phyloP scores from a whole-genome alignment of 1,284 basidiomycete species.

The Kwoniella shivajii region DNA sequence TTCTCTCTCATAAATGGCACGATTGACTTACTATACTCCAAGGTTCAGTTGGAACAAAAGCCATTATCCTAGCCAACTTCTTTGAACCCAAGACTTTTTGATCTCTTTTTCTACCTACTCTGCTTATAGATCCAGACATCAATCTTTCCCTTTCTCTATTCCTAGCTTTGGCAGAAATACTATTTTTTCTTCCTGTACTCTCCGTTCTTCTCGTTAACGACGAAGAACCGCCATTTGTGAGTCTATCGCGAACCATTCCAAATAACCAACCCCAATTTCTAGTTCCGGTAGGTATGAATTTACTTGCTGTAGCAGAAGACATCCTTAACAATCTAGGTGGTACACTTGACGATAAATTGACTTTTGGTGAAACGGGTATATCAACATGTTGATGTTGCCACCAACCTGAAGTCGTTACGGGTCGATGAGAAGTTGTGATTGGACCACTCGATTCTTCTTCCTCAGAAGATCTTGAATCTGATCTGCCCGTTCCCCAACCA shows the following conservation, averaged over 20 bases:
- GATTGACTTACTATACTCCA: constrained; percentile 30
- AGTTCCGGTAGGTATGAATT: constrained; percentile 25
- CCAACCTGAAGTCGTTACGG: constrained; percentile 16
- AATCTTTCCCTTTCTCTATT: constrained; percentile 31
- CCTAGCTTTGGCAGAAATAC: constrained; percentile 9
- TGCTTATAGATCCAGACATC: constrained; percentile 14
- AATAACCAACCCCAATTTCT: constrained; percentile 28
- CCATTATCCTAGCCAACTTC: constrained; percentile 24
- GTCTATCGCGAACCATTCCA: neutral
- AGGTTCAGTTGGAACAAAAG: constrained; percentile 30
- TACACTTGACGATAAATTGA: neutral
- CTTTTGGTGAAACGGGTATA: constrained; percentile 19
- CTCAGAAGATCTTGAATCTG: constrained; percentile 26
- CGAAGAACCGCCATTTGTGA: neutral
- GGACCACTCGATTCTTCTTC: constrained; percentile 39
- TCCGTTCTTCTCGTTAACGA: neutral
- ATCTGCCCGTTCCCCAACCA: constrained; percentile 21
- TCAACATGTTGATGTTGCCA: constrained; percentile 12
- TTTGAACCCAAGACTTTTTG: constrained; percentile 20
- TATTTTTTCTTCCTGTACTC: constrained; percentile 5
- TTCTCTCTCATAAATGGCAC: neutral
- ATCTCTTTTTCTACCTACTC: constrained; percentile 5
- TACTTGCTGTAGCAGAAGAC: constrained; percentile 2
- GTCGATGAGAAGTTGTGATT: neutral
- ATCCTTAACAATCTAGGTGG: constrained; percentile 11